Conservation (phyloP, 2,329 filamentous ascomycete species). For the Pestalotiopsis sp. region DNA sequence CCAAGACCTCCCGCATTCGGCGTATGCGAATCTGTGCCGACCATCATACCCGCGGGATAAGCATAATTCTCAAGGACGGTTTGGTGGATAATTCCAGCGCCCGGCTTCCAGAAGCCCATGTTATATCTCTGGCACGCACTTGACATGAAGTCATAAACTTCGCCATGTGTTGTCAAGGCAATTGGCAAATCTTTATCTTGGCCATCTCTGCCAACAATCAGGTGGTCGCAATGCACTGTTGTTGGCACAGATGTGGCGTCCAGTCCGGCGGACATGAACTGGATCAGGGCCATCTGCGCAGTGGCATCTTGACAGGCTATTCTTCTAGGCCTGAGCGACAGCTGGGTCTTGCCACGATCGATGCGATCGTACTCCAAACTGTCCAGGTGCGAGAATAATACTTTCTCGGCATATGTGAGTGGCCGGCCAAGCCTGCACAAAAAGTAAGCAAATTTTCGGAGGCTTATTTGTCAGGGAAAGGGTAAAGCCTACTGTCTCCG, state of each 20-base stretch:
- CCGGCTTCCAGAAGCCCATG: slow-evolving; percentile 94
- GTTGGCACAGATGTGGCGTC: slow-evolving; percentile 89
- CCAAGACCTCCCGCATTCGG: slow-evolving; percentile 95
- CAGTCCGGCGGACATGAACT: slow-evolving; percentile 97
- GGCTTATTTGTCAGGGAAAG: no score
- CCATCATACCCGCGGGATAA: slow-evolving; percentile 94
- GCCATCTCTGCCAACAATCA: slow-evolving; percentile 94
- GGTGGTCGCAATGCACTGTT: slow-evolving; percentile 97
- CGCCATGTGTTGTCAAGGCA: slow-evolving; percentile 88
- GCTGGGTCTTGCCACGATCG: slow-evolving; percentile 84
- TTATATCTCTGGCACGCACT: slow-evolving; percentile 88
- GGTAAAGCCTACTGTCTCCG: neutral
- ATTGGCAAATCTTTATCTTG: slow-evolving; percentile 82
- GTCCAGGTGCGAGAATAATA: slow-evolving; percentile 93
- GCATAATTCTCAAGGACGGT: slow-evolving; percentile 98
- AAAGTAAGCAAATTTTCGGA: neutral
- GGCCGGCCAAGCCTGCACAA: slow-evolving; percentile 22
- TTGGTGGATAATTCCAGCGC: slow-evolving; percentile 95
- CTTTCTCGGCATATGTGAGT: slow-evolving; percentile 95
- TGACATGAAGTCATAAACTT: slow-evolving; percentile 97
- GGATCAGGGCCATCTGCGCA: slow-evolving; percentile 95
- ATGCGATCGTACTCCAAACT: slow-evolving; percentile 84
- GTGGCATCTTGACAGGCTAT: slow-evolving; percentile 99
- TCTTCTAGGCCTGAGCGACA: slow-evolving; percentile 95
- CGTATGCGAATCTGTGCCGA: slow-evolving; percentile 96